These are phyloP conservation scores for Candida ficus DNA, from an alignment of 805 yeast genomes.

Conservation along the genomic window DNA sequence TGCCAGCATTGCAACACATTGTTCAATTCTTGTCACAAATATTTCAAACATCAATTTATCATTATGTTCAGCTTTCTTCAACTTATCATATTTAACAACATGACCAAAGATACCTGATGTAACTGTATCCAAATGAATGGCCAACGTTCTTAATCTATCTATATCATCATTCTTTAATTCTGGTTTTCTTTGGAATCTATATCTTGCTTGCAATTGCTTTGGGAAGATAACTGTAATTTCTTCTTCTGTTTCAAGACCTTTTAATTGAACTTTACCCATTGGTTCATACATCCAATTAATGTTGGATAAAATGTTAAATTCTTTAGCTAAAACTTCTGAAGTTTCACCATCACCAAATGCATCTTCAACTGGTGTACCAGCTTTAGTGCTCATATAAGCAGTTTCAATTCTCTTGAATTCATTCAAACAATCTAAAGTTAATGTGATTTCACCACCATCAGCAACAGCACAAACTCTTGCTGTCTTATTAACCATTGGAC, in stretches of 20 bases:
- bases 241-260: conserved; percentile 94
- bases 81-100: conserved; percentile 14
- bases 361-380: conserved; percentile 28
- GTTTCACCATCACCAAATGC: conserved; percentile 40
- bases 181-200: conserved; percentile 35
- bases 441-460: conserved; percentile 95
- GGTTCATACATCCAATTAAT: conserved; percentile 65
- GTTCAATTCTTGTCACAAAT: conserved; percentile 64
- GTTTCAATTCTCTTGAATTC: conserved; percentile 59
- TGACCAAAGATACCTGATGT: conserved; percentile 47
- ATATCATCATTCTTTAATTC: conserved; percentile 36
- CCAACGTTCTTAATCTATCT: conserved; percentile 46
- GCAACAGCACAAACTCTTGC: conserved; percentile 92
- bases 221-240: conserved; percentile 78
- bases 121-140: conserved; percentile 55
- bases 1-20: conserved; percentile 41
- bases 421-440: conserved; percentile 73
- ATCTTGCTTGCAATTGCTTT: conserved; percentile 52
- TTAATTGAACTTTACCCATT: conserved; percentile 83
- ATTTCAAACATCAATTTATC: conserved; percentile 55
- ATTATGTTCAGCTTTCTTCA: conserved; percentile 33
- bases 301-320: conserved; percentile 57
- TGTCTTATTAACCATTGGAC: conserved; percentile 97
- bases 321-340: conserved; percentile 59
- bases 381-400: conserved; percentile 12